Evolutionary conservation across 2,329 filamentous ascomycete genomes (phyloP), one percentile per base, ranked within the genome.

Genomic region (Cadophora sp.): DNA sequence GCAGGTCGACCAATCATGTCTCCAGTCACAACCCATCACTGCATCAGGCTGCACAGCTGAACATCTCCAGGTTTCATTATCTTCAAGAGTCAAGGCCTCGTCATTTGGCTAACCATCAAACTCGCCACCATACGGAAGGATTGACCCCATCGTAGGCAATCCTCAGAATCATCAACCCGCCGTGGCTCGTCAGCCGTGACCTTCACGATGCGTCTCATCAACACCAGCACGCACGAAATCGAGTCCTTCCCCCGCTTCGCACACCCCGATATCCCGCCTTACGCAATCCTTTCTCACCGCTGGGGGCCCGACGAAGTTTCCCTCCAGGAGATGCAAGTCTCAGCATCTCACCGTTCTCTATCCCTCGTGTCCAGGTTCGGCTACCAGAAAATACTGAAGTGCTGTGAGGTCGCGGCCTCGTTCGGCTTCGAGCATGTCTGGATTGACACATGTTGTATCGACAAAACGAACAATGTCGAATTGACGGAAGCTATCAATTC

Each of bases 371-470:
- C 29, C 4, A 58, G 37, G n/a, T 19, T 58, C 19, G 53, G 53
- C 29, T 58, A 24, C 19, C 29, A 22, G 53, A 58, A 58, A 58
- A n/a, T 58, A 3, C 7, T 58, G 4, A 58, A 37, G 19, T 37
- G 53, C 19, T 68, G 69, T 37, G 37, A 67, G 40, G 16, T 56
- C 29, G 66, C 69, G 16, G 40, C 27, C 5, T 26, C 46, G 9
- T 65, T 71, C 51, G 67, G 67, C 16, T 66, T 63, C 65, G 56
- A 68, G 4, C 69, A 64, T 43, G 40, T 70, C 31, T 73, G 66
- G 71, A 70, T 73, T n/a, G 71, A 72, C 51, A 71, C 60, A n/a
- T 73, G 71, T 59, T 72, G 72, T 56, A 73, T 73, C 64, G 69
- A 73, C 34, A 73, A 73, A 31, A 29, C 27, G 0, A 73, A 68